Evolutionary conservation across 2,329 filamentous ascomycete genomes (phyloP).

Genomic region (Aspergillus clavatus): DNA sequence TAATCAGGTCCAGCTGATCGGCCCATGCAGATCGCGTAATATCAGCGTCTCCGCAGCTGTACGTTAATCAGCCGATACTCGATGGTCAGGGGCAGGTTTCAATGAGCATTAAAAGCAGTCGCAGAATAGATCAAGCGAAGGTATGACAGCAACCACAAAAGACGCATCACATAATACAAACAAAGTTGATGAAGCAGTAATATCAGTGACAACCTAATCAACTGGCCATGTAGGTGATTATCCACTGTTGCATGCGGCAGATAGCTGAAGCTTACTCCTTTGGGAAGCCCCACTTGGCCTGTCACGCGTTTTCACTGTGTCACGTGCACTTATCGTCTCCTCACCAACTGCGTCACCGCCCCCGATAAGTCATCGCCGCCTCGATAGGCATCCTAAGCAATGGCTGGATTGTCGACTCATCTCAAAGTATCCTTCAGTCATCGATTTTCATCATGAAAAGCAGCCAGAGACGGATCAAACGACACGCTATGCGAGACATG

Average conservation of each 20-base stretch:
- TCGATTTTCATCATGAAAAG: slow-evolving; percentile 20
- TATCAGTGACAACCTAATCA: not conserved
- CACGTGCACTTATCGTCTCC: slow-evolving; percentile 11
- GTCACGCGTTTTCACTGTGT: not conserved
- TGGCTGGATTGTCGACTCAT: slow-evolving; percentile 3
- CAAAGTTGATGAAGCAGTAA: not conserved
- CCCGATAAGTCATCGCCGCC: slow-evolving; percentile 2
- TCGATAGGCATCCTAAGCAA: not conserved
- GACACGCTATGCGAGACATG: slow-evolving; percentile 11
- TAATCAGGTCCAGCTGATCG: slow-evolving; percentile 25
- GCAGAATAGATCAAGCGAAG: not conserved
- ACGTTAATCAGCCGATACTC: not conserved
- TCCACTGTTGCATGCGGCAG: not conserved
- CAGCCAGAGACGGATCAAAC: slow-evolving; percentile 12
- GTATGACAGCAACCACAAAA: not conserved
- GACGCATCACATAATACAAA: not conserved
- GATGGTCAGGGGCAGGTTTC: not conserved
- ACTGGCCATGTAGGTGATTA: not conserved
- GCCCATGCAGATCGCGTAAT: slow-evolving; percentile 21
- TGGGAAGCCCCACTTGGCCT: not conserved
- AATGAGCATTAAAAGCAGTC: not conserved
- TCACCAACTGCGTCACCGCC: slow-evolving; percentile 23
- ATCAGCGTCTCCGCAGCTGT: slow-evolving; percentile 3
- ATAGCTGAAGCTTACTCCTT: not conserved
- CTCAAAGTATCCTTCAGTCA: slow-evolving; percentile 12